Conservation (phyloP, 495 filamentous ascomycete species). For the Aspergillus indologenus region DNA sequence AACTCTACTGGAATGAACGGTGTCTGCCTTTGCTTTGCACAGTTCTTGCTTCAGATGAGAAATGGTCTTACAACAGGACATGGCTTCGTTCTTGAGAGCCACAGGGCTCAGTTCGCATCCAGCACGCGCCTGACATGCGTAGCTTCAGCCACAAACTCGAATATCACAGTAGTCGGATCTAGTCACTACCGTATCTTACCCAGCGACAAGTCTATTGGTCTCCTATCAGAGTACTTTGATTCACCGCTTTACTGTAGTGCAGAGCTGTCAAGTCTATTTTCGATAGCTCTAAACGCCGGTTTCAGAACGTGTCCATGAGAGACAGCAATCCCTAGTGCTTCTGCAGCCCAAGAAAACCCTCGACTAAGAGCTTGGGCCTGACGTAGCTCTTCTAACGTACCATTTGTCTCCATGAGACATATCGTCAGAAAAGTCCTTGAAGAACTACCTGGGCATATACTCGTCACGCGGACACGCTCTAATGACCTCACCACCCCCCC, state of each 20-base stretch:
- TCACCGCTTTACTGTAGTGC: not conserved
- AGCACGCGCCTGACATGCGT: not conserved
- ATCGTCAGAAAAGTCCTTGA: not conserved
- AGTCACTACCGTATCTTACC: no score
- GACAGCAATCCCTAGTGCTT: not conserved
- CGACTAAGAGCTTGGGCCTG: no score
- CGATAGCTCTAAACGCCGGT: not conserved
- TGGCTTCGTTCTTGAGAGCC: not conserved
- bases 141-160: not conserved
- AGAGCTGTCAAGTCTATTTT: not conserved
- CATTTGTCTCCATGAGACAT: no score
- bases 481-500: no score
- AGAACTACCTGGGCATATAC: no score
- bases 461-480: no score
- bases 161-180: not conserved
- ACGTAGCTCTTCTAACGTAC: no score
- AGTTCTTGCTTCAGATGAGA: not conserved
- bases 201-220: not conserved
- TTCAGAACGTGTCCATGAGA: not conserved
- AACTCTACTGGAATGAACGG: not conserved
- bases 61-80: not conserved
- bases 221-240: not conserved
- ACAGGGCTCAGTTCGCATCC: not conserved
- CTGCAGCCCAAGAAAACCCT: no score
- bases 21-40: not conserved